Conservation (phyloP, 352 stramenopile species). For the Globisporangium recalcitrans region DNA sequence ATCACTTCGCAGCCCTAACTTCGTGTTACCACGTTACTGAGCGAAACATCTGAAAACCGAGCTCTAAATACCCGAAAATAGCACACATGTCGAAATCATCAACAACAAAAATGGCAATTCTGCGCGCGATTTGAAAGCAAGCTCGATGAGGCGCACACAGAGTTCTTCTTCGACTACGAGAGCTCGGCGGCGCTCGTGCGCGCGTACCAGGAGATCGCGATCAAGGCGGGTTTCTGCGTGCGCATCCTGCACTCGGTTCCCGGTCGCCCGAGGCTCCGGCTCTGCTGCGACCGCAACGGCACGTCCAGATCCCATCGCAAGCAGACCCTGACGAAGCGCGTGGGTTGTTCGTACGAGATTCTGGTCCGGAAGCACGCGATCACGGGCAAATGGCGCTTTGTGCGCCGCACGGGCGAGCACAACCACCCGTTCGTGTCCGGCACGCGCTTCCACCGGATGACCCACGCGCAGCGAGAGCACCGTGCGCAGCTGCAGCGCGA, state of each 20-base stretch:
- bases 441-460: slow-evolving; percentile 3
- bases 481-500: neutral
- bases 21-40: neutral
- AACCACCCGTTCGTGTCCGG: neutral
- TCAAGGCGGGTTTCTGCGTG: neutral
- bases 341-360: slow-evolving; percentile 3
- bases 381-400: slow-evolving; percentile 4
- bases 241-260: neutral
- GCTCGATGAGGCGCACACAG: neutral
- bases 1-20: neutral
- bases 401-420: slow-evolving; percentile 1
- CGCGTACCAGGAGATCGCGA: slow-evolving; percentile 1
- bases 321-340: slow-evolving; percentile 6
- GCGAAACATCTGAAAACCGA: neutral
- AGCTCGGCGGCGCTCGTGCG: neutral
- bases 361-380: neutral
- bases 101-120: too few relatives aligned
- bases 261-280: neutral
- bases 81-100: too few relatives aligned
- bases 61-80: neutral
- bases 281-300: slow-evolving; percentile 7
- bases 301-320: neutral
- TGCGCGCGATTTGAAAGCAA: neutral
- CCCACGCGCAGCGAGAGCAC: slow-evolving; percentile 5
- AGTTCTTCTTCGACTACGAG: slow-evolving; percentile 8